Percentiles rank a stretch among this genome's conserved stretches.
These are phyloP conservation scores for Kodamaea alishanica DNA, from an alignment of 1,139 yeast genomes.

Conservation along the genomic window DNA sequence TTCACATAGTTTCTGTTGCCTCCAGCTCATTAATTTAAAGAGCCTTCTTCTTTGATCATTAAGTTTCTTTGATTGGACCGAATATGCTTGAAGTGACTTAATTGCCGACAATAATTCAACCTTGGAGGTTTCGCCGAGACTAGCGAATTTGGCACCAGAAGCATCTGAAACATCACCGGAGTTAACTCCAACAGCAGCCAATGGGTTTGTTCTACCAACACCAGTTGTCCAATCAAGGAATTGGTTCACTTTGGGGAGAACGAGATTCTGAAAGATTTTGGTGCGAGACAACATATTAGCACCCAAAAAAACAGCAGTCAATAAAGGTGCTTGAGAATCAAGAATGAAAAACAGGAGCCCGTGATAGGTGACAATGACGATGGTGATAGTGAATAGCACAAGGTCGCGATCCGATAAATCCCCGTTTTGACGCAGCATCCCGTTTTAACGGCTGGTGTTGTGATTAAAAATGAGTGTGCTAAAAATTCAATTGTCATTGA, in stretches of 20 bases:
- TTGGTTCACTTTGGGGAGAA: constrained; percentile 8
- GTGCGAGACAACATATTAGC: constrained; percentile 34
- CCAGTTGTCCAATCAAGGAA: not conserved
- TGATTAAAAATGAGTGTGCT: no score
- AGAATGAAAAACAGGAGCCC: constrained; percentile 10
- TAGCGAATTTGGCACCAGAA: constrained; percentile 12
- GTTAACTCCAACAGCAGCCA: constrained; percentile 4
- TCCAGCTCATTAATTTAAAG: constrained; percentile 49
- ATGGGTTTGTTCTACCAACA: not conserved
- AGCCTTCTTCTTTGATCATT: constrained; percentile 45
- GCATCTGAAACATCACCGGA: not conserved
- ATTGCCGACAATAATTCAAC: constrained; percentile 49
- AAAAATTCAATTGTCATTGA: no score
- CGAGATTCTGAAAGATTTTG: constrained; percentile 12
- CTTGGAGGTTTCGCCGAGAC: constrained; percentile 19
- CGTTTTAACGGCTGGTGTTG: not conserved
- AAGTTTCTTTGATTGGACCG: constrained; percentile 34
- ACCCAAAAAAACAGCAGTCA: constrained; percentile 28
- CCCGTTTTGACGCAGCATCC: constrained; percentile 1
- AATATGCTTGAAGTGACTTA: constrained; percentile 47
- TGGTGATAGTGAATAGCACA: constrained; percentile 8
- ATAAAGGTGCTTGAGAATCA: constrained; percentile 26
- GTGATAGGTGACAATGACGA: constrained; percentile 13
- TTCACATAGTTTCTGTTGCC: constrained; percentile 53
- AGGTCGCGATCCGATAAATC: constrained; percentile 12